A percentile compares a stretch with the other conserved stretches of the same genome.
Evolutionary conservation across 495 filamentous ascomycete species (phyloP).

Genomic region (Xylaria nigripes): DNA sequence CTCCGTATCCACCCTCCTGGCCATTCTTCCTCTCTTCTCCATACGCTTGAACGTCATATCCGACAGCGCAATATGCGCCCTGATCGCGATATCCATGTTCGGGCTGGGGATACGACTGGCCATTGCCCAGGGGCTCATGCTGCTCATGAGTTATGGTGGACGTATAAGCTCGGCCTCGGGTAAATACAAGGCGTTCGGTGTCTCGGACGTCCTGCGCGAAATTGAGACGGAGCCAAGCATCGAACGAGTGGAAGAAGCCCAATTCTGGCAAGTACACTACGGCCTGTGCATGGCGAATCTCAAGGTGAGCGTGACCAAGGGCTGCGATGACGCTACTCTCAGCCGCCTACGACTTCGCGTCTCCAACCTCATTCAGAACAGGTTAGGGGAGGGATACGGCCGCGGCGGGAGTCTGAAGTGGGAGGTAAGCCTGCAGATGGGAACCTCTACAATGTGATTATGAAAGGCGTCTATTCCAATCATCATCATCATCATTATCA

Average conservation of each 20-base stretch:
- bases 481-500: too few species aligned
- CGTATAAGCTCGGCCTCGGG: slow-evolving; percentile 11
- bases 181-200: slow-evolving; percentile 37
- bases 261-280: slow-evolving; percentile 98
- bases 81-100: slow-evolving; percentile 81
- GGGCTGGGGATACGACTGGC: slow-evolving; percentile 73
- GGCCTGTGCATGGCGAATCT: slow-evolving; percentile 92
- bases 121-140: slow-evolving; percentile 78
- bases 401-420: slow-evolving; percentile 67
- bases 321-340: slow-evolving; percentile 54
- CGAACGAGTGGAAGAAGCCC: slow-evolving; percentile 70
- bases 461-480: not conserved
- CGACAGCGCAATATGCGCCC: slow-evolving; percentile 69
- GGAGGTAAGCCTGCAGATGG: slow-evolving; percentile 64
- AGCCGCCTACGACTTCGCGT: slow-evolving; percentile 64
- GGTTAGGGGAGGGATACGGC: slow-evolving; percentile 82
- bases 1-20: slow-evolving; percentile 68
- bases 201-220: slow-evolving; percentile 70
- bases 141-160: slow-evolving; percentile 75
- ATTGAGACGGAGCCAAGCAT: slow-evolving; percentile 74
- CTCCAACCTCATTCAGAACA: slow-evolving; percentile 69
- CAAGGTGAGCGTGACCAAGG: slow-evolving; percentile 60
- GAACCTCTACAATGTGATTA: slow-evolving; percentile 8
- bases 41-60: slow-evolving; percentile 67
- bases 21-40: slow-evolving; percentile 75